Conservation (phyloP, 345 rosid genomes). For the Cardamine chenopodiifolia region DNA sequence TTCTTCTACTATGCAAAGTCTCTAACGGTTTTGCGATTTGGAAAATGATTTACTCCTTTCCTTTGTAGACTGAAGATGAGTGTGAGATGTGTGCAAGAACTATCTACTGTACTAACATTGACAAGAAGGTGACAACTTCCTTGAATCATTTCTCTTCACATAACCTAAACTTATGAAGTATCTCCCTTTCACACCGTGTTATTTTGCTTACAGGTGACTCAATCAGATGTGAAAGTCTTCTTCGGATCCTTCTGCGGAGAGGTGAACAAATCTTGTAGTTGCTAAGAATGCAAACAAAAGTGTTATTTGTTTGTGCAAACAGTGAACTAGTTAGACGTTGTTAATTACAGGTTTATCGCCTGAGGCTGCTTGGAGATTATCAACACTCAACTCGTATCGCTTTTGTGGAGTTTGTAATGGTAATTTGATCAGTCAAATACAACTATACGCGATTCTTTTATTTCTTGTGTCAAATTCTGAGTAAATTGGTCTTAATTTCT, state of each 20-base stretch:
- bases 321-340: slow-evolving; percentile 16
- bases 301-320: neutral
- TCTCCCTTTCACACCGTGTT: slow-evolving; percentile 1
- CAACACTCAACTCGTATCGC: slow-evolving; percentile 87
- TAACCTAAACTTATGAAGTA: neutral
- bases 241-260: slow-evolving; percentile 80
- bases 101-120: slow-evolving; percentile 92
- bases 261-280: slow-evolving; percentile 41
- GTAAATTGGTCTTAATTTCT: neutral
- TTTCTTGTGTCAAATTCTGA: neutral
- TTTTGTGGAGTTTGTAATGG: slow-evolving; percentile 81
- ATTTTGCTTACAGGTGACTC: slow-evolving; percentile 56
- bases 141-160: neutral
- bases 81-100: slow-evolving; percentile 96
- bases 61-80: slow-evolving; percentile 74
- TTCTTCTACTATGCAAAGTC: neutral
- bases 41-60: slow-evolving; percentile 1
- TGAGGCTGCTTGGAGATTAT: slow-evolving; percentile 82
- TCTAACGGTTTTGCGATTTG: neutral
- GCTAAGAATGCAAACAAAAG: neutral
- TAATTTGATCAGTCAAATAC: slow-evolving; percentile 20
- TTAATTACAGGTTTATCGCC: slow-evolving; percentile 61
- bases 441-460: neutral
- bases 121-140: slow-evolving; percentile 76
- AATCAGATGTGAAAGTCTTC: slow-evolving; percentile 66